These are phyloP conservation scores for Cladosporium sp. DNA, from an alignment of 2,329 filamentous ascomycete species.

Conservation along the genomic window DNA sequence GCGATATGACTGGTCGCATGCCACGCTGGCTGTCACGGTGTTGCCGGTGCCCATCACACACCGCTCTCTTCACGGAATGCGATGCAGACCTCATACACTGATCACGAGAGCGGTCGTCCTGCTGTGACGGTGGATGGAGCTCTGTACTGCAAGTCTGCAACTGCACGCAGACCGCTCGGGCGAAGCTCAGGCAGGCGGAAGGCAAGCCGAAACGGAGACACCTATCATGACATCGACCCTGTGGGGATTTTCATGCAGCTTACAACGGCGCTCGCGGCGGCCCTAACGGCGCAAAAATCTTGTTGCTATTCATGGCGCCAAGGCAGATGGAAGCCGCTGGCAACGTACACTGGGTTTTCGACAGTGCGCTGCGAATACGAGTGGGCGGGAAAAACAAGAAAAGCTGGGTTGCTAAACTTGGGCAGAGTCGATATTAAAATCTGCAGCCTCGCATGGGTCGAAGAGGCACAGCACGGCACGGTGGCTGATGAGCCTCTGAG, in stretches of 20 bases:
- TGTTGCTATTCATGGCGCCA: constrained; percentile 18
- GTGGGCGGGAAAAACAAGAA: not conserved
- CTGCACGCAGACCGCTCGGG: constrained; percentile 2
- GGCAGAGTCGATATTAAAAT: not conserved
- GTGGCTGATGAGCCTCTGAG: constrained; percentile 7
- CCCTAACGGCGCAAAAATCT: constrained; percentile 14
- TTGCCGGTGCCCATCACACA: not conserved
- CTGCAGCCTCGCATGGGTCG: constrained; percentile 7
- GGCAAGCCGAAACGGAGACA: constrained; percentile 1
- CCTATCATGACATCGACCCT: constrained; percentile 12
- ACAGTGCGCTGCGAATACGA: constrained; percentile 13
- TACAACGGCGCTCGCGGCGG: constrained; percentile 6
- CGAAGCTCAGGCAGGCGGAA: not conserved
- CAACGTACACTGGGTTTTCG: not conserved
- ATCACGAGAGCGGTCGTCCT: constrained; percentile 2
- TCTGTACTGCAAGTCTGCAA: not conserved
- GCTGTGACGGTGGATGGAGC: not conserved
- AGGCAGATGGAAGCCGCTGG: not conserved
- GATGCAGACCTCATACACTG: not conserved
- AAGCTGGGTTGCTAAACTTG: not conserved
- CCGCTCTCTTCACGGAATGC: constrained; percentile 11
- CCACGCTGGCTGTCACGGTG: not conserved
- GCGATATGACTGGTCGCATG: constrained; percentile 9
- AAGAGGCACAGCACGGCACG: not conserved
- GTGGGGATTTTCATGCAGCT: constrained; percentile 17